Evolutionary conservation across 1,139 yeast species (phyloP).

Genomic region (Hemisphaericaspora subhashii): DNA sequence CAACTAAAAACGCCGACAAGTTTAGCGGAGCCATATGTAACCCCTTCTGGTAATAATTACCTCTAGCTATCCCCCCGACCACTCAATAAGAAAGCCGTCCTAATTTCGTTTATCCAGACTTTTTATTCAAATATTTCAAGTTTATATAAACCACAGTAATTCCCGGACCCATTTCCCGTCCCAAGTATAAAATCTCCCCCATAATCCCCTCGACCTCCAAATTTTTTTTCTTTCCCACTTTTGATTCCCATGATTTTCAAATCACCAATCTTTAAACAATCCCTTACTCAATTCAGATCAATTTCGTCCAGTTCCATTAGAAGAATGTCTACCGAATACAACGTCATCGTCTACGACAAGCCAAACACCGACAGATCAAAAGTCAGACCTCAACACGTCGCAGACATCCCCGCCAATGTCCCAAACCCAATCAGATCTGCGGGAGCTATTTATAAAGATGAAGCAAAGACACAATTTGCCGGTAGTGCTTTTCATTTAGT

Average conservation of each 20-base stretch:
- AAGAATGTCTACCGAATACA: slow-evolving; percentile 49
- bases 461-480: slow-evolving; percentile 55
- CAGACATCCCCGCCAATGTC: slow-evolving; percentile 50
- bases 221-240: no score
- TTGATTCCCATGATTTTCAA: no score
- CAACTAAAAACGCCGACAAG: background rate
- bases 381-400: slow-evolving; percentile 60
- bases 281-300: slow-evolving; percentile 1
- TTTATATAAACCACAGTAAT: no score
- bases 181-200: no score
- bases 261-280: background rate
- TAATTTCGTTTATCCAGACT: no score
- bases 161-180: no score
- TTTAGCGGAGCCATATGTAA: no score
- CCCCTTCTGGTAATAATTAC: no score
- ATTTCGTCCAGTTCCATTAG: slow-evolving; percentile 9
- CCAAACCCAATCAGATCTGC: slow-evolving; percentile 61
- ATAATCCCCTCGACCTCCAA: no score
- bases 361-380: slow-evolving; percentile 60
- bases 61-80: no score
- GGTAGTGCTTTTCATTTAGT: slow-evolving; percentile 67
- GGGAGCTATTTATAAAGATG: slow-evolving; percentile 61
- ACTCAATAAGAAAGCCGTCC: no score
- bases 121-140: no score
- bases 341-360: slow-evolving; percentile 70